Percentiles rank a stretch among this genome's conserved stretches.
These are phyloP conservation scores for Stylosanthes scabra DNA, from an alignment of 331 rosid genomes.

Conservation along the genomic window DNA sequence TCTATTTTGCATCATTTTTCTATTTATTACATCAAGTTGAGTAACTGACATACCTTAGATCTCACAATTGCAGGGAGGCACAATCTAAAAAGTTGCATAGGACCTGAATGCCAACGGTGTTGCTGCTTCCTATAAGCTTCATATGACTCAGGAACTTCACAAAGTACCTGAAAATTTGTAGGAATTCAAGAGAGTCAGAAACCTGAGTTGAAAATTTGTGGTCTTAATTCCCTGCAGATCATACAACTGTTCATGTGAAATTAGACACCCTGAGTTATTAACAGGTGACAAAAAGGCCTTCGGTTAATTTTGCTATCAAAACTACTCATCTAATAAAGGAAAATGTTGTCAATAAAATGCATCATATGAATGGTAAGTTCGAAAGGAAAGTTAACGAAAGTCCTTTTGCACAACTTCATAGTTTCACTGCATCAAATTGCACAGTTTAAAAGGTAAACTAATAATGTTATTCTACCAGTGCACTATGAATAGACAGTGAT, in stretches of 20 bases:
- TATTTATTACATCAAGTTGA: conserved; percentile 29
- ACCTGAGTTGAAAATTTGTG: conserved; percentile 22
- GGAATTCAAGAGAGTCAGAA: conserved; percentile 7
- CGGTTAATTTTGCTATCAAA: too few relatives aligned
- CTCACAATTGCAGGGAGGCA: conserved; percentile 86
- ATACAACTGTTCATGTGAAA: conserved; percentile 14
- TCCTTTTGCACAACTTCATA: too few relatives aligned
- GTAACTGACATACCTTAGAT: conserved; percentile 68
- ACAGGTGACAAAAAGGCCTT: too few relatives aligned
- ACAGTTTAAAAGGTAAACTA: too few relatives aligned
- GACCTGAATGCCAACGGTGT: conserved; percentile 99
- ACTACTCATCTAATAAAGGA: too few relatives aligned
- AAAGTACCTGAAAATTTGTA: conserved; percentile 67
- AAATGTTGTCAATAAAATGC: too few relatives aligned
- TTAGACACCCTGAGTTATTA: neutral
- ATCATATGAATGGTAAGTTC: too few relatives aligned
- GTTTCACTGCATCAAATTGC: too few relatives aligned
- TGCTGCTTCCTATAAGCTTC: conserved; percentile 98
- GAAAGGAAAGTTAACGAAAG: too few relatives aligned
- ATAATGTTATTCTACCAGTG: too few relatives aligned
- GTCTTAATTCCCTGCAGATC: neutral
- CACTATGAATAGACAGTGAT: too few relatives aligned
- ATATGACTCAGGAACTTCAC: conserved; percentile 96
- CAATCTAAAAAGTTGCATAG: conserved; percentile 96
- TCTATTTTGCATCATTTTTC: conserved; percentile 20